Conservation (phyloP, 768 basidiomycete species). For the Amanita inopinata region DNA sequence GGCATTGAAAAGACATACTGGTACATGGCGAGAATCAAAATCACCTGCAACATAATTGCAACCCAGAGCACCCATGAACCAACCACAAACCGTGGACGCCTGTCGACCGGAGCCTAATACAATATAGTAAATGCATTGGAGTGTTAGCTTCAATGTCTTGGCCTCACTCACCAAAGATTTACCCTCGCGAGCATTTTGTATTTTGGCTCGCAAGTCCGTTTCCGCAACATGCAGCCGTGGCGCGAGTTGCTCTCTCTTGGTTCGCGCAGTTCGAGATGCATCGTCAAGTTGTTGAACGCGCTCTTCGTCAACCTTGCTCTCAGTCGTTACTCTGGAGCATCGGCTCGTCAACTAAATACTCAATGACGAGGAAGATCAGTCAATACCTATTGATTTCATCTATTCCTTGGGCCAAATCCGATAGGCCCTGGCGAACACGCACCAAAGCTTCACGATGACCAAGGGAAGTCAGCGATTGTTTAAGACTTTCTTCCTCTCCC, state of each 20-base stretch:
- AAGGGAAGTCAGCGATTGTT: slow-evolving; percentile 15
- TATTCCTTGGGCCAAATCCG: slow-evolving; percentile 45
- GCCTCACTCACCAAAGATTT: background rate
- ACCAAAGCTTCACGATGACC: slow-evolving; percentile 42
- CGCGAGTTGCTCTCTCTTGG: slow-evolving; percentile 35
- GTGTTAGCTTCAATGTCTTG: background rate
- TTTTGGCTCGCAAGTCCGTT: slow-evolving; percentile 3
- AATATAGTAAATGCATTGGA: background rate
- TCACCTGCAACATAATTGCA: slow-evolving; percentile 28
- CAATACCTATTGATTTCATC: slow-evolving; percentile 50
- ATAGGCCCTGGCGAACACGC: slow-evolving; percentile 49
- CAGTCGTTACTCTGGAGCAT: slow-evolving; percentile 24
- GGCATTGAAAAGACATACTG: slow-evolving; percentile 30
- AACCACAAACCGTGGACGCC: background rate
- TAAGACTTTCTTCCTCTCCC: slow-evolving; percentile 16
- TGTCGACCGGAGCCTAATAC: background rate
- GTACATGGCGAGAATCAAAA: slow-evolving; percentile 44
- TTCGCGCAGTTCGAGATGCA: slow-evolving; percentile 41
- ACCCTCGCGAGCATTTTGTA: background rate
- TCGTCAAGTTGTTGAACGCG: slow-evolving; percentile 43
- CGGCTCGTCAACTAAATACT: slow-evolving; percentile 2
- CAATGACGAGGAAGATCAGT: slow-evolving; percentile 9
- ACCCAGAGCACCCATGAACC: slow-evolving; percentile 15
- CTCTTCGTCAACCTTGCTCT: slow-evolving; percentile 27
- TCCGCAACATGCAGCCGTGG: slow-evolving; percentile 31